Base-by-base conservation (phyloP, 2,329 filamentous ascomycete genomes). In the Fusarium cyanostomum region DNA sequence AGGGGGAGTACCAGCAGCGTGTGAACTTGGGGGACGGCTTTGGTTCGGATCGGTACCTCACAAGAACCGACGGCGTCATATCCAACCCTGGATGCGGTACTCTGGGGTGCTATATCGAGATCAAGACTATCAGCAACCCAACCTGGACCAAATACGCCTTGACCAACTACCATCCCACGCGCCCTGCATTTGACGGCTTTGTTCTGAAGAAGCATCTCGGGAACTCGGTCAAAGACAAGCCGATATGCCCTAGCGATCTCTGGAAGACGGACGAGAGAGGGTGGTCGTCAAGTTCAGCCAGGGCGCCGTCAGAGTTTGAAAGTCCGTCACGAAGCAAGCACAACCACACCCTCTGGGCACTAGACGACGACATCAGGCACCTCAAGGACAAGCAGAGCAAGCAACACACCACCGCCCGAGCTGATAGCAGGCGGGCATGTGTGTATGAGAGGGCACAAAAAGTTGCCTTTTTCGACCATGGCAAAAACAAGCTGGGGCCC, bases 81-180 rank as follows among this genome's bases (percentile, higher is more conserved):
- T 7, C 5, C 10, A 16, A 16, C 8, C 38, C 38, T 16, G 13
- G 13, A 28, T n/a, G 12, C 4, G 38, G 38, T 9, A 42, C 38
- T 15, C 26, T 55, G 1, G 45, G 52, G 1, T 51, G 52, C 18
- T 56, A 51, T 9, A 6, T 56, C 2, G 52, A 51, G 9, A 26
- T 56, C 16, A 43, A 45, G 16, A 44, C 38, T 1, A 26, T 11
- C 13, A 13, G 4, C 2, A 38, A 26, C 2, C 30, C 37, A 7
- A 6, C 7, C 4, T 56, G 45, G 52, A n/a, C 27, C 13, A 45
- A 33, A 8, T 39, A n/a, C 11, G 53, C 30, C 0, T 12, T 51
- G 5, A 56, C 45, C 5, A 56, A 51, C 21, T 24, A 45, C 12
- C 46, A 56, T 11, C 33, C 45, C 12, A 21, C 38, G 5, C 41